Evolutionary conservation across 1,284 basidiomycete species (phyloP), one percentile per base, ranked within the genome.

Genomic region (Sanguinoderma infundibulare): DNA sequence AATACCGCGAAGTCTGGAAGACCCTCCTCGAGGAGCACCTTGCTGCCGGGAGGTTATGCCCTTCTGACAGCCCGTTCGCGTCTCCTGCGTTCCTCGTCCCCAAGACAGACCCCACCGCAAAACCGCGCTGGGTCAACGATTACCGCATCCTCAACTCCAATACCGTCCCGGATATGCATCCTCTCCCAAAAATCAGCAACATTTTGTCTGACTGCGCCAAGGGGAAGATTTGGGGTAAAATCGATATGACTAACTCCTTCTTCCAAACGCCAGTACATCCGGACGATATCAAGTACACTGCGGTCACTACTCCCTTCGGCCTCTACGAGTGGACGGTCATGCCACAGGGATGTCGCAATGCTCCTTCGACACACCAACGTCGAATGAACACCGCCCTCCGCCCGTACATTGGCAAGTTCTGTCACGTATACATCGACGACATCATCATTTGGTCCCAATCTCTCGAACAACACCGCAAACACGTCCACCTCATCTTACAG

Each of bases 241-340:
- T 81, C 0, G 78, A 81, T 57, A 78, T 81, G 74, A 81, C 78
- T 0, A 76, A 80, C 57, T 68, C 72, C 0, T 81, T 81, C 61
- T 81, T 78, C 61, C 79, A 79, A 55, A 81, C 74, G 0, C 55
- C 66, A 0, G 66, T 81, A 4, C 73, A 77, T 52, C 74, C 75
- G 0, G 75, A 79, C 32, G 67, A 78, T 49, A 69, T 79, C 1
- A 60, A 68, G 8, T 69, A 72, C 20, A 81, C 79, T 0, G 80
- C 78, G 0, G 73, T 82, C 1, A 66, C 59, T 0, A 81, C 78
- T 0, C 78, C 76, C 0, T 74, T 74, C 26, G 77, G 79, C 0
- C 63, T 77, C 0, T 79, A 74, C 49, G 74, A 81, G 53, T 81
- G 78, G 78, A n/a, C 66, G 1, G 78, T 81, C 0, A 82, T 81